A percentile compares a stretch with the other conserved stretches of the same genome.
phyloP scores from a whole-genome alignment of 1,139 yeast species.

The Lodderomyces orthopsilosis region DNA sequence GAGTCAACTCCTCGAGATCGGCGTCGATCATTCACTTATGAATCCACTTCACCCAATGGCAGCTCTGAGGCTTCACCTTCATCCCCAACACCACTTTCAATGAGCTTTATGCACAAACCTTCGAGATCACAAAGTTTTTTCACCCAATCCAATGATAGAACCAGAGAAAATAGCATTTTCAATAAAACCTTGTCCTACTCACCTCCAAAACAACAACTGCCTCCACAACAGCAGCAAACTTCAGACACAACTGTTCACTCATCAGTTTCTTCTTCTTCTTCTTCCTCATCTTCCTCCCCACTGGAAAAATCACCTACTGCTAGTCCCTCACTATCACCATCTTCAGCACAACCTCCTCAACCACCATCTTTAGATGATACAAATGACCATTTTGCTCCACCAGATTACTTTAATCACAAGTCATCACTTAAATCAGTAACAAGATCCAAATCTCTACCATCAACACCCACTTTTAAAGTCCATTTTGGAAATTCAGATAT shows the following conservation, averaged over 20 bases:
- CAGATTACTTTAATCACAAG: constrained; percentile 11
- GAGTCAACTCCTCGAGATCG: constrained; percentile 4
- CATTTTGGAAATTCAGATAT: constrained; percentile 76
- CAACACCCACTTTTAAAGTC: constrained; percentile 73
- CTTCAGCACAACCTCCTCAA: not conserved
- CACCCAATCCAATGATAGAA: constrained; percentile 34
- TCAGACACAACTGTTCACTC: not conserved
- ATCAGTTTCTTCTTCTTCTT: not conserved
- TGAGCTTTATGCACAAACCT: constrained; percentile 44
- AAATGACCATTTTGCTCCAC: not conserved
- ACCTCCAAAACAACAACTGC: not conserved
- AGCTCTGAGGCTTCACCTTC: not conserved
- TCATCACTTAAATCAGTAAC: constrained; percentile 20
- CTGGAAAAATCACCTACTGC: not conserved
- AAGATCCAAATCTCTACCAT: constrained; percentile 63
- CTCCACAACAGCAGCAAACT: not conserved
- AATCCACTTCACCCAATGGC: constrained; percentile 2
- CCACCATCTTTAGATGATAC: not conserved
- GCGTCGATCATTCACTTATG: constrained; percentile 13
- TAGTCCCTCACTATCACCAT: constrained; percentile 5
- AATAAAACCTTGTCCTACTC: constrained; percentile 18
- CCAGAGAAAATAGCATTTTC: constrained; percentile 29
- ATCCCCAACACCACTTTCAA: constrained; percentile 26
- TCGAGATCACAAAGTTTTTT: constrained; percentile 33
- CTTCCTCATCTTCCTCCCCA: not conserved